Evolutionary conservation across 164 flowering plant species (phyloP).

Genomic region (Dillenia suffruticosa): DNA sequence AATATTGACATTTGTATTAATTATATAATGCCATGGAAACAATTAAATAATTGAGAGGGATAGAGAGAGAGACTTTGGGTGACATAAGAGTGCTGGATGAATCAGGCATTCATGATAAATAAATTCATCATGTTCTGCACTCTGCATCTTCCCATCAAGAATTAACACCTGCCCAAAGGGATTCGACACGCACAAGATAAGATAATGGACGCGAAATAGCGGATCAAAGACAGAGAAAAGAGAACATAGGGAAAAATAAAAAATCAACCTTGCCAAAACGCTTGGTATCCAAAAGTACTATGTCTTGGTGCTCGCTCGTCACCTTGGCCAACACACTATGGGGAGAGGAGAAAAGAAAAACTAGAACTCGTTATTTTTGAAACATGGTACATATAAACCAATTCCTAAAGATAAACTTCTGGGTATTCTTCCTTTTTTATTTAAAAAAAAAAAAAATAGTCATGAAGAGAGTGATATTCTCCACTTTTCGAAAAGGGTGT

Average conservation of each 20-base stretch:
- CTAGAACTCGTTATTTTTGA: too few relatives aligned
- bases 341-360: not conserved
- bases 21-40: not conserved
- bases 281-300: constrained; percentile 81
- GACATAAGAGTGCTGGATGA: constrained; percentile 74
- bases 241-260: not conserved
- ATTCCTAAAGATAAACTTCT: too few relatives aligned
- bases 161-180: constrained; percentile 46
- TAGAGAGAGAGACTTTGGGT: constrained; percentile 48
- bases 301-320: constrained; percentile 62
- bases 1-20: not conserved
- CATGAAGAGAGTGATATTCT: too few relatives aligned
- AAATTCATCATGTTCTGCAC: constrained; percentile 81
- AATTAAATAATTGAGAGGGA: not conserved
- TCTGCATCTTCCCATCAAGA: constrained; percentile 94
- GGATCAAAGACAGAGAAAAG: not conserved
- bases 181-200: too few relatives aligned
- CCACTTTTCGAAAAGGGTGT: too few relatives aligned
- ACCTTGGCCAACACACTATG: constrained; percentile 57
- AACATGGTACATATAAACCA: too few relatives aligned
- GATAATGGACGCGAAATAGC: too few relatives aligned
- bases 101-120: constrained; percentile 84
- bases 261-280: constrained; percentile 67
- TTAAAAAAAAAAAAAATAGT: too few relatives aligned
- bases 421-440: too few relatives aligned